Evolutionary conservation across 331 rosid species (phyloP).

Genomic region (Prunus yedoensis): DNA sequence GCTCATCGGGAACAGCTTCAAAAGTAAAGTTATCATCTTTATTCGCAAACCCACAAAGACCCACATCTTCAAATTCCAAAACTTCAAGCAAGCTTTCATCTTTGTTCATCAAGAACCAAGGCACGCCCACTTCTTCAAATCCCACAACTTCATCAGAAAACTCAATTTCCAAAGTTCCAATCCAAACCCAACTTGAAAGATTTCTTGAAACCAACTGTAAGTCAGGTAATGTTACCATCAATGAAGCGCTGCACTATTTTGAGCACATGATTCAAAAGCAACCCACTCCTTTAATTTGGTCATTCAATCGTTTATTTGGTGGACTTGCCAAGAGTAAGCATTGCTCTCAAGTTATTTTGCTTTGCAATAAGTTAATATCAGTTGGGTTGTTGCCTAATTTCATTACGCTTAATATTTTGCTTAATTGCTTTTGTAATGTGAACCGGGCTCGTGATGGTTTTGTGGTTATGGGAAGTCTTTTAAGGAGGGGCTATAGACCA

Average conservation of each 20-base stretch:
- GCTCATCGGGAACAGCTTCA: constrained; percentile 6
- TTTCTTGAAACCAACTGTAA: constrained; percentile 25
- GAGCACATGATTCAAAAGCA: constrained; percentile 29
- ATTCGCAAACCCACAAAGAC: constrained; percentile 10
- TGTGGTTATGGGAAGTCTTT: constrained; percentile 26
- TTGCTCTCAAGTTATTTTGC: constrained; percentile 22
- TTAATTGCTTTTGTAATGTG: constrained; percentile 37
- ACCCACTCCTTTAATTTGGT: constrained; percentile 32
- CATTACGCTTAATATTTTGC: constrained; percentile 31
- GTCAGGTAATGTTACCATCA: constrained; percentile 18
- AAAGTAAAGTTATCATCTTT: constrained; percentile 27
- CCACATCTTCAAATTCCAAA: not conserved
- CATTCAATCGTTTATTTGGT: constrained; percentile 35
- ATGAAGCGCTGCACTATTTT: constrained; percentile 26
- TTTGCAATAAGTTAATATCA: constrained; percentile 16
- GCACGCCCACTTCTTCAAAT: constrained; percentile 10
- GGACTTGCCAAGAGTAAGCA: constrained; percentile 37
- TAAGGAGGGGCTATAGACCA: constrained; percentile 42
- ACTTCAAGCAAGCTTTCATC: constrained; percentile 14
- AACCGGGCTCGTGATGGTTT: constrained; percentile 34
- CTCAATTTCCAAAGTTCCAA: not conserved
- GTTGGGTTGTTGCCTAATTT: constrained; percentile 26
- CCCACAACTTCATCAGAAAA: constrained; percentile 3
- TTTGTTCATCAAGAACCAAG: constrained; percentile 5
- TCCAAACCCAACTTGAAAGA: constrained; percentile 4